Base-by-base conservation (phyloP, 306 rosid genomes). In the Lagenaria siceraria region DNA sequence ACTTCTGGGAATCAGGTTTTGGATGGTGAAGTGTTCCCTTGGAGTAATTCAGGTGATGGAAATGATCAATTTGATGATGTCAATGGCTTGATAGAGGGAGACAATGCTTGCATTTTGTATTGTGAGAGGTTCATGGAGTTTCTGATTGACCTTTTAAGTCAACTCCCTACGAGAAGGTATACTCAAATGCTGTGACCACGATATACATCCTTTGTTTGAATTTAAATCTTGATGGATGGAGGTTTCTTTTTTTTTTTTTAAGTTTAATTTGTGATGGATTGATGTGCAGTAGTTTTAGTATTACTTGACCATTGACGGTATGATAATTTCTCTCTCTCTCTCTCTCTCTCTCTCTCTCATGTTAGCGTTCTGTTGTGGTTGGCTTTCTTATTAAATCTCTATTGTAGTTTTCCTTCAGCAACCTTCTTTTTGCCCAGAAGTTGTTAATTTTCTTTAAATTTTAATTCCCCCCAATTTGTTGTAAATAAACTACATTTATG, bases 101-200 rank as follows among this genome's bases (percentile, higher is more conserved):
- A 90, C 27, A 93, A 88, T 86, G 98, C 99, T 58, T 88, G 93
- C 85, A 88, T 95, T 82, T 87, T 95, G 82, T 95, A 95, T 77
- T 92, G 99, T 63, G 99, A 95, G 88, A 87, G 99, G 89, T 95
- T 95, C 85, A 90, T 92, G 89, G 99, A 95, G 82, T 92, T 95
- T 90, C 96, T 95, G 35, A 92, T 95, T 87, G 99, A 95, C 81
- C 99, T 95, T 69, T 81, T 95, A 85, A 95, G 99, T 83, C 99
- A 95, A 84, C 90, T 95, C 79, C 97, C 98, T 59, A 95, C 99
- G 12, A 88, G 99, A 83, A 95, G 99, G 99, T 95, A 86, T 74
- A 27, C 51, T 52, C 43, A 52, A 10, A 56, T 53, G 27, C 80
- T 70, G 22, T 42, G 70, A 24, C 18, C 46, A 35, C 10, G 40